phyloP scores from a whole-genome alignment of 1,284 basidiomycete species.

The Trichosporon faecale region DNA sequence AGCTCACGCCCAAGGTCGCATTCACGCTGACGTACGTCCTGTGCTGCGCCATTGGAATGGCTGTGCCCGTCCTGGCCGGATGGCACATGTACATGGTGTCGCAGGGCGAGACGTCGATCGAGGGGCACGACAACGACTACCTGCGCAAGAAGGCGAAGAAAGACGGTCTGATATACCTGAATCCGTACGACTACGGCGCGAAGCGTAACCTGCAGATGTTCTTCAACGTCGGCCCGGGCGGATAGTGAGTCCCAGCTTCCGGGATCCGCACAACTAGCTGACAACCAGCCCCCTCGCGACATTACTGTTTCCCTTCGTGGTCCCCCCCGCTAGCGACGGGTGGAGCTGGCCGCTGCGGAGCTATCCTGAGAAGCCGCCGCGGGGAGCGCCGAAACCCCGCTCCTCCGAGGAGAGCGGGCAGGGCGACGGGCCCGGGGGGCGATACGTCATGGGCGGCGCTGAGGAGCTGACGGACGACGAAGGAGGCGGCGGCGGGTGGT shows the following conservation, averaged over 20 bases:
- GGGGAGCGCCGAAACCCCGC: constrained; percentile 18
- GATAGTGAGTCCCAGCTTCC: constrained; percentile 63
- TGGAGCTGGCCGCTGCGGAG: constrained; percentile 57
- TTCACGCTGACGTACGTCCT: constrained; percentile 79
- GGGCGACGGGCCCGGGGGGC: constrained; percentile 57
- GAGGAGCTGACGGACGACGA: constrained; percentile 31
- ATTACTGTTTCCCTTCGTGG: constrained; percentile 73
- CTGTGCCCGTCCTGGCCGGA: constrained; percentile 71
- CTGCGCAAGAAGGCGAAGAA: constrained; percentile 68
- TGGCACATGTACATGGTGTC: constrained; percentile 78
- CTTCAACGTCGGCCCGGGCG: constrained; percentile 77
- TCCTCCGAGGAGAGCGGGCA: constrained; percentile 58
- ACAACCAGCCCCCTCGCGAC: constrained; percentile 64
- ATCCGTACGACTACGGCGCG: constrained; percentile 86
- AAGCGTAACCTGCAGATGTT: constrained; percentile 73
- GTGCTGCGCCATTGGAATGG: constrained; percentile 64
- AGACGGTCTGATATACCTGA: constrained; percentile 76
- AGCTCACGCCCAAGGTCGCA: constrained; percentile 62
- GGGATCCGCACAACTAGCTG: neutral
- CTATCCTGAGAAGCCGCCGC: neutral
- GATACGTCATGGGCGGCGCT: constrained; percentile 50
- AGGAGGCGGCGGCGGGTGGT: constrained; percentile 27
- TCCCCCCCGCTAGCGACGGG: constrained; percentile 81
- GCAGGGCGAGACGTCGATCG: constrained; percentile 85
- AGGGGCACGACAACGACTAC: constrained; percentile 79